phyloP scores from a whole-genome alignment of 306 rosid genomes.

The Cicer chorassanicum region DNA sequence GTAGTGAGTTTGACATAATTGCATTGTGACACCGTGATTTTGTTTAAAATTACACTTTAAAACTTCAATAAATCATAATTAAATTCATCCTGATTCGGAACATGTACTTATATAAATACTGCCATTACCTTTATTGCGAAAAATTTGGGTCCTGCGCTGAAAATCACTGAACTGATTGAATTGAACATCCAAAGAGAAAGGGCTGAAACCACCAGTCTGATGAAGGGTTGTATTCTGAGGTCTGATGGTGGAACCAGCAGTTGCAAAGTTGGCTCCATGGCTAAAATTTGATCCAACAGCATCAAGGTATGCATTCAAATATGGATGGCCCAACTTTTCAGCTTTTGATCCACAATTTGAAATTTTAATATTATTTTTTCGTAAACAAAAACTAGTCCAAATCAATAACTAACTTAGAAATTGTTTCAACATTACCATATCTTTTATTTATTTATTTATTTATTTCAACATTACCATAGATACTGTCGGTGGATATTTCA shows the following conservation, averaged over 20 bases:
- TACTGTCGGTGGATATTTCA: conserved; percentile 44
- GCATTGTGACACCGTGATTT: too few relatives aligned
- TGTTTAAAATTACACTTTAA: too few relatives aligned
- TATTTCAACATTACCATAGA: background rate
- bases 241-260: conserved; percentile 86
- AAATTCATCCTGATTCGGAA: too few relatives aligned
- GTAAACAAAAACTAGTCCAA: background rate
- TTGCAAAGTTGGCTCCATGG: conserved; percentile 84
- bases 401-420: too few relatives aligned
- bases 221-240: conserved; percentile 73
- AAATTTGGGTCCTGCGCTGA: conserved; percentile 56
- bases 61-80: too few relatives aligned
- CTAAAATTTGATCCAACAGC: conserved; percentile 73
- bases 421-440: too few relatives aligned
- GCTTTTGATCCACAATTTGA: conserved; percentile 48
- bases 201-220: conserved; percentile 71
- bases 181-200: conserved; percentile 76
- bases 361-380: background rate
- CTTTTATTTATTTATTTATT: too few relatives aligned
- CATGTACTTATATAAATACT: background rate
- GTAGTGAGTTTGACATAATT: too few relatives aligned
- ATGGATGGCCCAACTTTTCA: conserved; percentile 57
- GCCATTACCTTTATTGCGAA: conserved; percentile 55
- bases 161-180: conserved; percentile 69
- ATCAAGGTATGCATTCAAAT: conserved; percentile 74